Evolutionary conservation across 2,329 filamentous ascomycete genomes (phyloP), one percentile per base, ranked within the genome.

Genomic region (Taxawa tesnikishii): DNA sequence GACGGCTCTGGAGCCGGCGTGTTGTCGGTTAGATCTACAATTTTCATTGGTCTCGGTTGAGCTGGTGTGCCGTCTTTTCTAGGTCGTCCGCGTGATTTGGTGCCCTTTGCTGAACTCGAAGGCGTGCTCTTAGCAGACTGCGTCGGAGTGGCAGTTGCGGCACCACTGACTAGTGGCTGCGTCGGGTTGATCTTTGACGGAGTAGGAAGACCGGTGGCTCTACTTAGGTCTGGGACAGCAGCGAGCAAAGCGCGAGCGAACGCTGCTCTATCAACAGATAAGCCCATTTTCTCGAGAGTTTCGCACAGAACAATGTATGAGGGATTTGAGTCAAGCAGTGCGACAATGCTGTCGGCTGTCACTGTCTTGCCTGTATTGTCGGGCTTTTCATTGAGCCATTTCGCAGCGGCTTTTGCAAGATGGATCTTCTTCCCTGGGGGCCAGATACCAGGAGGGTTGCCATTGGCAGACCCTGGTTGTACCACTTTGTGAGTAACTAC

Each of bases 241-340:
- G 50, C 47, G 5, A 70, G 54, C 11, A 75, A 47, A 38, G 58
- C 60, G 39, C 64, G 59, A 8, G 71, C 71, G 41, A 75, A 67
- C 1, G 56, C 50, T 5, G 65, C 61, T 33, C 68, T 56, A 39
- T 73, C 64, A 19, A 75, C 54, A 18, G 48, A 54, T 11, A 71
- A 51, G 0, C 63, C 65, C 41, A 57, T 57, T 2, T 42, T 45
- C 38, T 75, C 70, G 4, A 75, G 48, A 28, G 57, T 54, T 37
- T 68, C 60, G 42, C 71, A 75, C 3, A 75, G 49, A 31, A 68
- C 58, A 37, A 64, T 60, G 39, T 74, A 75, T 3, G 60, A 68
- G 2, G 69, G 68, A 40, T 73, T 72, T 6, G 51, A 45, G 30
- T 70, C 55, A 6, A 75, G 53, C 23, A 73, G 56, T 2, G 44